Evolutionary conservation across 2,329 filamentous ascomycete species (phyloP), one percentile per base, ranked within the genome.

Genomic region (Aspergillus sp.): DNA sequence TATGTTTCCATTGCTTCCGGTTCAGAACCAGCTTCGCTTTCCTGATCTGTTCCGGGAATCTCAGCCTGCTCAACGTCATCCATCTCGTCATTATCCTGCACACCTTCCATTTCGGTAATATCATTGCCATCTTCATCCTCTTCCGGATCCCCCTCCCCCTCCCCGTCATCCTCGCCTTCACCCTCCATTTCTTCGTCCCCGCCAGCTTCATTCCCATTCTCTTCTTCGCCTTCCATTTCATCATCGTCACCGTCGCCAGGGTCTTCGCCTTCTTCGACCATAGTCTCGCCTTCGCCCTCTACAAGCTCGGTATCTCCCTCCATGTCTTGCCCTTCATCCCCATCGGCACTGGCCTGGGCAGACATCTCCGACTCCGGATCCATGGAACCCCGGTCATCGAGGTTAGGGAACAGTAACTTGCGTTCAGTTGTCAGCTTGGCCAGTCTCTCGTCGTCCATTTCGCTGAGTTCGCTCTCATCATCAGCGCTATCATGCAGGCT

Each of bases 401-500:
- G 45, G 39, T 70, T 70, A 3, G 70, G 68, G 45, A 73, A 74
- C 13, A 69, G 50, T 12, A 62, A 47, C 38, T 68, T 70, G 8
- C 64, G 63, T 28, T 70, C 68, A 1, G 41, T 55, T 19, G 66
- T 62, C n/a, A 72, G 65, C 19, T 68, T 75, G 15, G 69, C 65
- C 4, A 72, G 60, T 41, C 70, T 73, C 39, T 72, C 69, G n/a
- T 75, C 75, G 48, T 76, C 74, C 9, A 87, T 83, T 62, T 90
- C 88, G 55, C 87, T 90, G 0, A 90, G 78, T 63, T 90, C 88
- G 69, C 87, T 90, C 72, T 90, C 88, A 57, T 89, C 87, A 63
- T 90, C 87, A 0, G 85, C 87, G 43, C 84, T 88, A 62, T 89
- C 87, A 61, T 88, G 85, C 7, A 87, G 76, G 61, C 85, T 91